Conservation (phyloP, 2,329 filamentous ascomycete species). For the Colletotrichum sp. region DNA sequence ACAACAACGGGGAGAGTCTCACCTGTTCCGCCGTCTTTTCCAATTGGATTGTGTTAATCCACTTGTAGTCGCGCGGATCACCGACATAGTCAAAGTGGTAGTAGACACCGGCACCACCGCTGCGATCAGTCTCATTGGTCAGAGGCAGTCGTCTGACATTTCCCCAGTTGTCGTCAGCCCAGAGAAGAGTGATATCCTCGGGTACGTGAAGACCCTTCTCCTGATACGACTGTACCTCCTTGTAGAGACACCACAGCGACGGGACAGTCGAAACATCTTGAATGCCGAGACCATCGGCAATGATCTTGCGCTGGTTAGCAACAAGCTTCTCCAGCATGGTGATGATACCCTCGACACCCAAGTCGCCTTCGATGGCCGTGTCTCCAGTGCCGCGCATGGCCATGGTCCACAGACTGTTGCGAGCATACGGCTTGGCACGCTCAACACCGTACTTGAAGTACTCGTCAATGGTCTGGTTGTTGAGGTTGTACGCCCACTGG, state of each 20-base stretch:
- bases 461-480: conserved; percentile 70
- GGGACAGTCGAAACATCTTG: conserved; percentile 58
- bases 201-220: conserved; percentile 64
- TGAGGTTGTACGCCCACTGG: conserved; percentile 72
- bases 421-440: conserved; percentile 69
- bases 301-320: conserved; percentile 61
- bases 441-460: conserved; percentile 73
- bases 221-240: conserved; percentile 75
- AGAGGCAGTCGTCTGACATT: conserved; percentile 68
- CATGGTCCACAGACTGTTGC: conserved; percentile 69
- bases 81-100: conserved; percentile 64
- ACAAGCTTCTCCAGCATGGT: conserved; percentile 66
- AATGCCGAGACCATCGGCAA: conserved; percentile 59
- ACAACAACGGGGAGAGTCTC: not conserved
- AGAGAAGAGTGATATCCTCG: conserved; percentile 71
- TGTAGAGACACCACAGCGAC: conserved; percentile 77
- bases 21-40: conserved; percentile 61
- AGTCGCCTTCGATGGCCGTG: conserved; percentile 56
- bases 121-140: conserved; percentile 61
- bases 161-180: conserved; percentile 74
- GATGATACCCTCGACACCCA: conserved; percentile 62
- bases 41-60: conserved; percentile 70
- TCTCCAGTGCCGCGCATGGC: conserved; percentile 76
- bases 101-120: conserved; percentile 70
- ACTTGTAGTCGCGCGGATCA: conserved; percentile 54